A percentile compares a stretch with the other conserved stretches of the same genome.
phyloP scores from a whole-genome alignment of 257 asterid genomes.

The Lycium barbarum region DNA sequence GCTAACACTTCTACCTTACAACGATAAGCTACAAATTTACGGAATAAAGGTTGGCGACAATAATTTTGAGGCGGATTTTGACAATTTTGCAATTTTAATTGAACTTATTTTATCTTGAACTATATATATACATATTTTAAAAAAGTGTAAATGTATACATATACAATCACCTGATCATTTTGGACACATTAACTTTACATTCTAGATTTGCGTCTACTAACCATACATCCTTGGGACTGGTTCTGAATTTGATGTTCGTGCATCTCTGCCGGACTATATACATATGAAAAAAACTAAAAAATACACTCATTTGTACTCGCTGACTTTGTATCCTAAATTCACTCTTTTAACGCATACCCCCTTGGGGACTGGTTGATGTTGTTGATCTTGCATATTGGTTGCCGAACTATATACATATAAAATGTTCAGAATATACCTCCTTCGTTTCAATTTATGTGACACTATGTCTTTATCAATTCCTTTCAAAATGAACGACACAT shows the following conservation, averaged over 20 bases:
- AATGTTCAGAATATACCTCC: no score
- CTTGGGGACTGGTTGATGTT: background rate
- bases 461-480: background rate
- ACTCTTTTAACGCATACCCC: background rate
- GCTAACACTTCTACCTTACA: background rate
- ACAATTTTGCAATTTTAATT: background rate
- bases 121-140: background rate
- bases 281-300: background rate
- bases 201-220: background rate
- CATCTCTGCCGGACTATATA: background rate
- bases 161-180: background rate
- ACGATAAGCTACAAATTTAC: background rate
- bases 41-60: background rate
- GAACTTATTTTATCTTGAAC: background rate
- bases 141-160: background rate
- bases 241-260: slow-evolving; percentile 17
- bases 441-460: background rate
- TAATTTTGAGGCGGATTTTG: background rate
- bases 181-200: background rate
- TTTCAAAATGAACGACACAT: background rate
- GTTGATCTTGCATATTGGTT: background rate
- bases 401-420: background rate
- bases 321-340: background rate
- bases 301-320: background rate
- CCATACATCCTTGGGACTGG: background rate